Percentiles rank a stretch among this genome's conserved stretches.
These are phyloP conservation scores for Lasiodiplodia theobromae DNA, from an alignment of 2,329 filamentous ascomycete genomes.

Conservation along the genomic window DNA sequence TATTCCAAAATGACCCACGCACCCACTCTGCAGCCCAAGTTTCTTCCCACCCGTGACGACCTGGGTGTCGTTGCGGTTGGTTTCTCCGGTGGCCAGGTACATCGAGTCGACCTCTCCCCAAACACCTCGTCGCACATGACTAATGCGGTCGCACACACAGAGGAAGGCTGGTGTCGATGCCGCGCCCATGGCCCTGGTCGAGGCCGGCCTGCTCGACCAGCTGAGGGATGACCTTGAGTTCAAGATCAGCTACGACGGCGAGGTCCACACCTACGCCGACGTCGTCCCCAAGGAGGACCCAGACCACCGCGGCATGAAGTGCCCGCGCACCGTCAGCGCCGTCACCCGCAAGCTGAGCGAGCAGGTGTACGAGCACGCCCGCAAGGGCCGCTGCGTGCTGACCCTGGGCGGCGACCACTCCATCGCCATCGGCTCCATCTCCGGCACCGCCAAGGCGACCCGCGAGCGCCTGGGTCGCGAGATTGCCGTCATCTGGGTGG, in stretches of 20 bases:
- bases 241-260: conserved; percentile 82
- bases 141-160: conserved; percentile 54
- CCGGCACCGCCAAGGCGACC: conserved; percentile 84
- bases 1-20: conserved; percentile 58
- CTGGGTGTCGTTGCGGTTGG: conserved; percentile 93
- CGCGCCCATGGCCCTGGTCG: conserved; percentile 86
- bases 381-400: conserved; percentile 82
- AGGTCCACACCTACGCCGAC: conserved; percentile 82
- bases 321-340: conserved; percentile 82
- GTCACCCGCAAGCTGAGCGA: conserved; percentile 81
- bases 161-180: conserved; percentile 92
- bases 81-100: conserved; percentile 94
- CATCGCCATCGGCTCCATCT: conserved; percentile 93
- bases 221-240: conserved; percentile 87
- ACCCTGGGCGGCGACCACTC: conserved; percentile 96
- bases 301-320: conserved; percentile 91
- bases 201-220: conserved; percentile 84
- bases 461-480: conserved; percentile 82
- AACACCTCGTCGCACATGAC: conserved; percentile 21
- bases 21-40: conserved; percentile 70
- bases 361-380: conserved; percentile 88
- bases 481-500: conserved; percentile 97
- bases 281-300: conserved; percentile 76
- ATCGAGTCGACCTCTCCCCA: neutral
- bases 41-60: conserved; percentile 79